These are phyloP conservation scores for Saprolegnia parasitica DNA, from an alignment of 352 stramenopile genomes.

Conservation along the genomic window DNA sequence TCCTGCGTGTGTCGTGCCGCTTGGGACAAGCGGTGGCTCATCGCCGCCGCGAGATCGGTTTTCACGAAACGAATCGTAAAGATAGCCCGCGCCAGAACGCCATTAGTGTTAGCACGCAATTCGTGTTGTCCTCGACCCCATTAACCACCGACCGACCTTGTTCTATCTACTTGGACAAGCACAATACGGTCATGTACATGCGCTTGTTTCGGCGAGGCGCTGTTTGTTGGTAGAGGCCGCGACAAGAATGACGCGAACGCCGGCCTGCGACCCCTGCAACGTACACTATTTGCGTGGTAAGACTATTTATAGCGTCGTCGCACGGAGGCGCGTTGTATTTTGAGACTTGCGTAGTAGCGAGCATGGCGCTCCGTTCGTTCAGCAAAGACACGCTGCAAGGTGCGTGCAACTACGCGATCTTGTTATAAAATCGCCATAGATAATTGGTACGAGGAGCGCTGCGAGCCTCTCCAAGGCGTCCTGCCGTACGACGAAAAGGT, in stretches of 20 bases:
- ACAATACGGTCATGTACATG: too few relatives aligned
- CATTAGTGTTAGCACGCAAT: too few relatives aligned
- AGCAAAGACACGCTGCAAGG: constrained; percentile 25
- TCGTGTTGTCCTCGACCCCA: too few relatives aligned
- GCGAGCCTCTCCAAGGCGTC: constrained; percentile 53
- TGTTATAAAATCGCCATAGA: too few relatives aligned
- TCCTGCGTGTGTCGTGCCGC: constrained; percentile 78
- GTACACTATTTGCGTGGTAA: too few relatives aligned
- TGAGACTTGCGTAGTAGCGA: background rate
- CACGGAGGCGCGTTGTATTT: background rate
- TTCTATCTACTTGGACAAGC: too few relatives aligned
- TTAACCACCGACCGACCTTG: too few relatives aligned
- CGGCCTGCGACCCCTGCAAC: too few relatives aligned
- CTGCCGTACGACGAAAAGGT: constrained; percentile 59
- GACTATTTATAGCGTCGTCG: too few relatives aligned
- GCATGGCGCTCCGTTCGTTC: constrained; percentile 21
- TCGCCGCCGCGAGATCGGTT: constrained; percentile 28
- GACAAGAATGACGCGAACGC: too few relatives aligned
- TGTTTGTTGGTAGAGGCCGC: too few relatives aligned
- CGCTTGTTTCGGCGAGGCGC: too few relatives aligned
- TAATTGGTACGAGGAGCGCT: constrained; percentile 81
- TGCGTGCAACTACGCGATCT: background rate
- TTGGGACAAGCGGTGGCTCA: constrained; percentile 79
- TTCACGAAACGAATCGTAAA: background rate
- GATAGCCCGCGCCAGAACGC: background rate